These are phyloP conservation scores for Kluyveromyces aestuarii DNA, from an alignment of 805 yeast species.

Conservation along the genomic window DNA sequence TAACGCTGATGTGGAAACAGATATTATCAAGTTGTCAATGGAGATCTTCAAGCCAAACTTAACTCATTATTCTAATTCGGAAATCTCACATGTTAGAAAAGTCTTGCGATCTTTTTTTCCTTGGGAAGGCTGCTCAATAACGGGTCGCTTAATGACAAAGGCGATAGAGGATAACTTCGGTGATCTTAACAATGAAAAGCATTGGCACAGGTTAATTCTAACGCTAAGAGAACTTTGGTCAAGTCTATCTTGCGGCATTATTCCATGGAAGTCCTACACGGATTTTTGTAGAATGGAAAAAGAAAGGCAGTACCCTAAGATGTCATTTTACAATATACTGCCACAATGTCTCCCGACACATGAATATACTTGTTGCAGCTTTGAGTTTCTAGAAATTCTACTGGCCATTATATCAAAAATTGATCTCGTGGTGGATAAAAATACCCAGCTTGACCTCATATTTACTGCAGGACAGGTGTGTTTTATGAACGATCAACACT, in stretches of 20 bases:
- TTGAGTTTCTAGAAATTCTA: slow-evolving; percentile 31
- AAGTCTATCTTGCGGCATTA: slow-evolving; percentile 27
- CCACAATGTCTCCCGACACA: slow-evolving; percentile 29
- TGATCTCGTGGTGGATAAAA: slow-evolving; percentile 23
- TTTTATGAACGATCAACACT: slow-evolving; percentile 21
- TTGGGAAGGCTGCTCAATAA: slow-evolving; percentile 30
- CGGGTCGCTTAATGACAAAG: slow-evolving; percentile 22
- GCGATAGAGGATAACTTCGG: slow-evolving; percentile 13
- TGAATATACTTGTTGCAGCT: slow-evolving; percentile 28
- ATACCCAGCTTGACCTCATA: slow-evolving; percentile 25
- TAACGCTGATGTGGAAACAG: slow-evolving; percentile 8
- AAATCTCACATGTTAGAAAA: slow-evolving; percentile 20
- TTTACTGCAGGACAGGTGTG: slow-evolving; percentile 32
- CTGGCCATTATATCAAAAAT: slow-evolving; percentile 24
- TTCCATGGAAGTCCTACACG: slow-evolving; percentile 29
- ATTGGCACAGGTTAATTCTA: slow-evolving; percentile 16
- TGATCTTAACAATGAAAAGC: slow-evolving; percentile 13
- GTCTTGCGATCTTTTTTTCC: slow-evolving; percentile 28
- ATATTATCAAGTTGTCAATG: slow-evolving; percentile 13
- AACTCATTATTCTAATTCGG: slow-evolving; percentile 27
- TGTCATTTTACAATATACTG: slow-evolving; percentile 27
- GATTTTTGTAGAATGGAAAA: slow-evolving; percentile 23
- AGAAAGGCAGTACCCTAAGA: slow-evolving; percentile 15
- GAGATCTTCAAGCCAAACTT: slow-evolving; percentile 31
- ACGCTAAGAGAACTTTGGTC: slow-evolving; percentile 29